These are phyloP conservation scores for Echinochloa phyllopogon DNA, from an alignment of 176 grass and related monocot species.

Conservation along the genomic window DNA sequence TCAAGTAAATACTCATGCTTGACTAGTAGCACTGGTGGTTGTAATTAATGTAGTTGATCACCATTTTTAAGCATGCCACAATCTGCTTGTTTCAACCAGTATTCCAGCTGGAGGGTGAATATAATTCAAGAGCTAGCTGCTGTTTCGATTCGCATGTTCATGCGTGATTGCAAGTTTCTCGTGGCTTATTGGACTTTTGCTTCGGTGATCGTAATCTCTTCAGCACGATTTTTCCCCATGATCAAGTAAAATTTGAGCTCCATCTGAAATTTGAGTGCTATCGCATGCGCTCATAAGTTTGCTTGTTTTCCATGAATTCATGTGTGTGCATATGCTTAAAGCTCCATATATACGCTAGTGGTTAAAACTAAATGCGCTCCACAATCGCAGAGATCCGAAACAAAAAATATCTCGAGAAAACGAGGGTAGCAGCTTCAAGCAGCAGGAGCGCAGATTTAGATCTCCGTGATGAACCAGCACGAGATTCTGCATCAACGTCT, in stretches of 20 bases:
- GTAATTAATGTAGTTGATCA: conserved; percentile 45
- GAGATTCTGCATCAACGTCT: conserved; percentile 43
- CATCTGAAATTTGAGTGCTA: neutral
- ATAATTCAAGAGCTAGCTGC: neutral
- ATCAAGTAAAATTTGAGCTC: neutral
- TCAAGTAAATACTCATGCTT: conserved; percentile 1
- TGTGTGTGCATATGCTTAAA: neutral
- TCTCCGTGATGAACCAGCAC: conserved; percentile 26
- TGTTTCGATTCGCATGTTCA: neutral
- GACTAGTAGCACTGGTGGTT: conserved; percentile 23
- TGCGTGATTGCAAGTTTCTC: neutral
- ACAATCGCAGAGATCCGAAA: neutral
- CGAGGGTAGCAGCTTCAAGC: neutral
- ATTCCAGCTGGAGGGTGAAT: neutral
- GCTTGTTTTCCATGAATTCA: conserved; percentile 1
- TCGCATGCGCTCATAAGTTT: conserved; percentile 17
- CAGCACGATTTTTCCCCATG: neutral
- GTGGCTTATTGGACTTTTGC: neutral
- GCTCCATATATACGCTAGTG: neutral
- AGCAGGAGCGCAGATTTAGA: conserved; percentile 33
- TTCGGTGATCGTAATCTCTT: neutral
- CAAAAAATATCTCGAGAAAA: neutral
- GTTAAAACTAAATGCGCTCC: neutral
- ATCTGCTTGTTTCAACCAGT: neutral
- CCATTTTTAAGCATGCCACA: neutral